A percentile compares a stretch with the other conserved stretches of the same genome.
Conservation (phyloP, 495 filamentous ascomycete species). For the Hypoxylon trugodes region DNA sequence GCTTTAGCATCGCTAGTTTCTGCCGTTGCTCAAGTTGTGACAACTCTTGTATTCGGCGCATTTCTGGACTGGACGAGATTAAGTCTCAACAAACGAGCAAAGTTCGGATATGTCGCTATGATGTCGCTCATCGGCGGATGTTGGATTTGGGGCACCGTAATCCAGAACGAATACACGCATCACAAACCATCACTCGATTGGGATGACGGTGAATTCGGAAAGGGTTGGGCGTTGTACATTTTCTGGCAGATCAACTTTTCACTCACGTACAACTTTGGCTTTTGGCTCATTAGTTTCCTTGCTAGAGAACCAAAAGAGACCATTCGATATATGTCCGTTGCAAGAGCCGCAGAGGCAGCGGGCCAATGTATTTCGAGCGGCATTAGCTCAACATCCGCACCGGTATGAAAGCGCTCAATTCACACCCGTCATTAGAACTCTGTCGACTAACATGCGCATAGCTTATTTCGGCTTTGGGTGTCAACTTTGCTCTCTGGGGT, state of each 20-base stretch:
- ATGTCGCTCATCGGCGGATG: constrained; percentile 8
- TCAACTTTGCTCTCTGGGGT: constrained; percentile 34
- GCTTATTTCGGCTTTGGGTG: constrained; percentile 21
- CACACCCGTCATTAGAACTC: neutral
- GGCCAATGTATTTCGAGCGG: constrained; percentile 39
- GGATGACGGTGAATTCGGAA: constrained; percentile 10
- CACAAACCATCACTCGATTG: constrained; percentile 16
- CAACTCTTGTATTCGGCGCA: constrained; percentile 7
- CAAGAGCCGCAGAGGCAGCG: constrained; percentile 36
- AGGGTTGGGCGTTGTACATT: constrained; percentile 26
- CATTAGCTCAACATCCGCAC: constrained; percentile 37
- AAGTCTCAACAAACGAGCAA: constrained; percentile 9
- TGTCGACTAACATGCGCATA: neutral
- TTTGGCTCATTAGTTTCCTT: constrained; percentile 38
- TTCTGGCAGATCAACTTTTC: constrained; percentile 41
- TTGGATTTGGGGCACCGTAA: constrained; percentile 10
- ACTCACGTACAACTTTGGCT: constrained; percentile 39
- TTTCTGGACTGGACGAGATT: constrained; percentile 14
- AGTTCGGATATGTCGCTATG: constrained; percentile 11
- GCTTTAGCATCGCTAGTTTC: constrained; percentile 12
- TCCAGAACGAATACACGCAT: constrained; percentile 18
- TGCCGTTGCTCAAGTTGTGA: constrained; percentile 9
- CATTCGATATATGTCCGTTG: constrained; percentile 25
- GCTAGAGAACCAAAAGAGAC: constrained; percentile 33
- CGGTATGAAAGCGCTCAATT: constrained; percentile 8